Evolutionary conservation across 768 basidiomycete species (phyloP).

Genomic region (Sporobolomyces phaffii): DNA sequence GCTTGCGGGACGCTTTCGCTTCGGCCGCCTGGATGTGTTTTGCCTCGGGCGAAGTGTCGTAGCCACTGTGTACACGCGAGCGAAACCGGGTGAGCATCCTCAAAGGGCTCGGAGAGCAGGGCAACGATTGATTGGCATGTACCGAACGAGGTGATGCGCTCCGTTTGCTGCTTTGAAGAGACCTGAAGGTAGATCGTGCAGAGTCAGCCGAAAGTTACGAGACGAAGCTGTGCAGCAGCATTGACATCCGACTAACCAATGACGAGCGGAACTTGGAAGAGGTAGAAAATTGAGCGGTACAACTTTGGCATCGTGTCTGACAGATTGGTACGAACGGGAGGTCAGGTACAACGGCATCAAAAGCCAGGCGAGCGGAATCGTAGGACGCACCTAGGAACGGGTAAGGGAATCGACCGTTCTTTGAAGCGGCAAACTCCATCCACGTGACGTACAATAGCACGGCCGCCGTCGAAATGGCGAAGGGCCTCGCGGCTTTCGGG

Average conservation of each 20-base stretch:
- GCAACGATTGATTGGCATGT: too few species aligned
- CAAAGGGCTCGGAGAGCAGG: too few species aligned
- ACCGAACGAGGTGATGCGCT: conserved; percentile 2
- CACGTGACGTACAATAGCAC: conserved; percentile 21
- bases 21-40: conserved; percentile 6
- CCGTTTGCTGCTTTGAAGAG: conserved; percentile 9
- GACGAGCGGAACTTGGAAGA: conserved; percentile 22
- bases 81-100: too few species aligned
- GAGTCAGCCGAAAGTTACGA: too few species aligned
- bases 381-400: conserved; percentile 31
- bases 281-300: conserved; percentile 32
- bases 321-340: too few species aligned
- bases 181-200: background rate
- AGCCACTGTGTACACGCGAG: background rate
- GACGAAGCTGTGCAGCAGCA: background rate
- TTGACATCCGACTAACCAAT: conserved; percentile 1
- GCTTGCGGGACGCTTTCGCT: background rate
- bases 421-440: conserved; percentile 33
- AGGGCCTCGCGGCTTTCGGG: conserved; percentile 25
- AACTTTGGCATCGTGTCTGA: conserved; percentile 17
- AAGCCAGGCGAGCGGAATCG: too few species aligned
- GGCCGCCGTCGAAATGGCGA: conserved; percentile 10
- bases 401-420: conserved; percentile 37
- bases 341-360: too few species aligned
- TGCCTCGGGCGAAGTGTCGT: background rate